Base-by-base conservation (phyloP, 75 land plant species). In the Pinus tabuliformis region DNA sequence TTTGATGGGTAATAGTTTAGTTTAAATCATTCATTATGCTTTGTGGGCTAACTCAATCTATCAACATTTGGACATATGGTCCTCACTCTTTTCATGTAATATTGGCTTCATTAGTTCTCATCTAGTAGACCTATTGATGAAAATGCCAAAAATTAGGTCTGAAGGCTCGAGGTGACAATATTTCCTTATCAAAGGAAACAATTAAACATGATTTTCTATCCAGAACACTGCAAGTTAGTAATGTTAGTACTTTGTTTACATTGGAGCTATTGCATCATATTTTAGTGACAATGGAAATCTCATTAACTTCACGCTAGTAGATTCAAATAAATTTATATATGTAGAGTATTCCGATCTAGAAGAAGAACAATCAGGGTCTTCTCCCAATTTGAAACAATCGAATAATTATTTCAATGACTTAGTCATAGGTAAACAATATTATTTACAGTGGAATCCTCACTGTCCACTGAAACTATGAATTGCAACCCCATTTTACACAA, bases 21-120 rank as follows among this genome's bases (percentile, higher is more conserved):
- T 94, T 94, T 77, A 89, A 92, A 45, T 88, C 93, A 42, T 94
- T 94, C 86, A 94, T 94, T 26, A 87, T 94, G 56, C 81, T 92
- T 12, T 94, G 97, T 83, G 97, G 95, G 1, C 24, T 92, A 79
- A 92, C 95, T 68, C 95, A 94, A 75, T 81, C 90, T 45, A 81
- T 94, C 28, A 82, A 76, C 64, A 90, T 89, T 8, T 92, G 89
- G 91, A 87, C 93, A 12, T 90, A 92, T 76, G 87, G 82, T 3
- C 89, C 87, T 3, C 95, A 87, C 62, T 78, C 91, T 0, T 90
- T 88, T 57, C 82, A 80, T 16, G 70, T 94, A 7, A 86, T 92
- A 87, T 66, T 90, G 61, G 65, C 79, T 42, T 86, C 30, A 30
- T 30, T 30, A 1, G 30, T 1, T 30, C 30, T 30, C 0, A 30